Conservation (phyloP, 805 yeast species). For the Starmerella sp. region DNA sequence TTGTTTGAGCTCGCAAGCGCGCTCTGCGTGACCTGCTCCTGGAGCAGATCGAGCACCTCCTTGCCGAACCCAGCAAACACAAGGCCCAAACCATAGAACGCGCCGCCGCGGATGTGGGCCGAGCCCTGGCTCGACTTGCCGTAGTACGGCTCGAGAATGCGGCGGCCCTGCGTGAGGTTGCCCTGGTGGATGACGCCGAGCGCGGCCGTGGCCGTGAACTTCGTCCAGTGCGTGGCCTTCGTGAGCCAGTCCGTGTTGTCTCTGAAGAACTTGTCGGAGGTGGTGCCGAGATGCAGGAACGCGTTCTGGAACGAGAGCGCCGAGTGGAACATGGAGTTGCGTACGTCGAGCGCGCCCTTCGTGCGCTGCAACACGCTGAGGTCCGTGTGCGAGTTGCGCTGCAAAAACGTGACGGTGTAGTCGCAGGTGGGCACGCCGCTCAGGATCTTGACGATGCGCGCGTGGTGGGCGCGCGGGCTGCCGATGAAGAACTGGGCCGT, state of each 20-base stretch:
- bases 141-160: conserved; percentile 77
- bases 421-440: conserved; percentile 93
- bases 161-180: conserved; percentile 79
- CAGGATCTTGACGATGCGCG: conserved; percentile 52
- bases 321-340: conserved; percentile 87
- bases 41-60: conserved; percentile 63
- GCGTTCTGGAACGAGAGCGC: conserved; percentile 94
- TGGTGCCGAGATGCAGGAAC: conserved; percentile 90
- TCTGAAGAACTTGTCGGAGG: conserved; percentile 85
- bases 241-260: conserved; percentile 91
- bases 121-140: conserved; percentile 64
- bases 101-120: conserved; percentile 89
- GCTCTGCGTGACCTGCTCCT: conserved; percentile 44
- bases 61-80: conserved; percentile 94
- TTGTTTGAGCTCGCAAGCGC: conserved; percentile 29
- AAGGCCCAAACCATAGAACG: conserved; percentile 83
- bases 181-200: conserved; percentile 95
- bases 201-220: conserved; percentile 95
- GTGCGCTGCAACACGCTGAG: conserved; percentile 68
- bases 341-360: conserved; percentile 72
- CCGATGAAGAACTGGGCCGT: conserved; percentile 29
- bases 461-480: conserved; percentile 28
- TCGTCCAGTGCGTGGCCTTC: conserved; percentile 97
- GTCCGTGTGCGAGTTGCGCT: conserved; percentile 81
- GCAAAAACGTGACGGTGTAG: conserved; percentile 74